Evolutionary conservation across 805 yeast species (phyloP).

Genomic region (Starmerella asiatica): DNA sequence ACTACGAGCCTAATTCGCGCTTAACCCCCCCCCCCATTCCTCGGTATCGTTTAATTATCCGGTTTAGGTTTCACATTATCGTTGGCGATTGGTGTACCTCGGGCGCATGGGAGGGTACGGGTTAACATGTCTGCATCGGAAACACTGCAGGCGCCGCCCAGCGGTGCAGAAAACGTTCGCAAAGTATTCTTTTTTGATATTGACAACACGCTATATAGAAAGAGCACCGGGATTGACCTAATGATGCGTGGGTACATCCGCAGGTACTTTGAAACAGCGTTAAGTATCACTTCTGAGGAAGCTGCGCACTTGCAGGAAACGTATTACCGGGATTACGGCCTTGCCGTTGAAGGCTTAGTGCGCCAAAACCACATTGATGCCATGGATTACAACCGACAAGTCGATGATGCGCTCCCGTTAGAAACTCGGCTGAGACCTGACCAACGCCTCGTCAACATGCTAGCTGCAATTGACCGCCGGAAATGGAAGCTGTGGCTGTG

Average conservation of each 20-base stretch:
- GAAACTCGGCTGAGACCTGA: constrained; percentile 58
- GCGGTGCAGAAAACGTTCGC: constrained; percentile 7
- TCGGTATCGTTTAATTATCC: no score
- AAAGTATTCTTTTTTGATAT: constrained; percentile 69
- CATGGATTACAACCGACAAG: constrained; percentile 70
- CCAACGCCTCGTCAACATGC: constrained; percentile 25
- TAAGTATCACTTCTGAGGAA: constrained; percentile 52
- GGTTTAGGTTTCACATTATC: no score
- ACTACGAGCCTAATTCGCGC: no score
- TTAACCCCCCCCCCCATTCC: no score
- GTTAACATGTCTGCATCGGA: constrained; percentile 10
- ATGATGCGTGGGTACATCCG: constrained; percentile 80
- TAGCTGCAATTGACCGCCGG: constrained; percentile 29
- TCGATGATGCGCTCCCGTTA: constrained; percentile 85
- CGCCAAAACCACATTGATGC: constrained; percentile 61
- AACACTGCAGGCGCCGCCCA: constrained; percentile 13
- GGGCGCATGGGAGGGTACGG: background rate
- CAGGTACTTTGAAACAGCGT: constrained; percentile 54
- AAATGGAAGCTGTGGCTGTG: constrained; percentile 76
- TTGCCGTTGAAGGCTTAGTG: constrained; percentile 82
- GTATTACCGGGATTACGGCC: constrained; percentile 77
- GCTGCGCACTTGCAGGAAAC: constrained; percentile 58
- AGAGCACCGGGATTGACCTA: constrained; percentile 65
- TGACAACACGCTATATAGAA: constrained; percentile 76
- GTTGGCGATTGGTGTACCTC: no score